Base-by-base conservation (phyloP, 2,329 filamentous ascomycete genomes). In the Fusarium anthophilum region DNA sequence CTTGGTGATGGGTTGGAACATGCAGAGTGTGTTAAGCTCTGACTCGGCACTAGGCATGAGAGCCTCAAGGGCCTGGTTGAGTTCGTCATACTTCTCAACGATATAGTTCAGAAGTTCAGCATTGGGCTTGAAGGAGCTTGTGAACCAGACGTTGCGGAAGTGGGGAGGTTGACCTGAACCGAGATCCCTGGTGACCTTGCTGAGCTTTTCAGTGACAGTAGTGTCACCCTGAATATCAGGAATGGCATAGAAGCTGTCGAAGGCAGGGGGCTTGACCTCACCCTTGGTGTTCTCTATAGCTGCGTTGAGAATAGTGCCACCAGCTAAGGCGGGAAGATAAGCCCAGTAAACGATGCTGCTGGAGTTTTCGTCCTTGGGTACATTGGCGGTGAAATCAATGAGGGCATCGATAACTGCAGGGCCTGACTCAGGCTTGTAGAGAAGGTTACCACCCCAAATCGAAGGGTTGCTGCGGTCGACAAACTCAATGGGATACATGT, bases 121-220 rank as follows among this genome's bases (percentile, higher is more conserved):
- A 53, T 84, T 80, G 62, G 84, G 84, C 57, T 82, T 80, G 69
- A 83, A 80, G 0, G 79, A 74, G 14, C 77, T 63, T 0, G 82
- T 82, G 70, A 81, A 83, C 83, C 83, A 85, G 3, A 78, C 76
- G 50, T 82, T 80, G 45, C 74, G 73, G 64, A 80, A 78, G 22
- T 80, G 79, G 22, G 77, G 38, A 0, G 79, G 78, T 22, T 82
- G 80, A 2, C 78, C 76, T 2, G 72, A 68, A 8, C 78, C 80
- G 7, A 83, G 78, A 50, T 81, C 80, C 5, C 63, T 66, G 8
- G 80, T 79, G 13, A 82, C 72, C 20, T 71, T 70, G n/a, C 80
- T 75, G 51, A 83, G 75, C 24, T 67, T 74, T 51, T 77, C 72
- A 20, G 79, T 70, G 67, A 77, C 73, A 18, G 78, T 79, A 22